phyloP scores from a whole-genome alignment of 768 basidiomycete genomes.

The Panaeolus papilionaceus region DNA sequence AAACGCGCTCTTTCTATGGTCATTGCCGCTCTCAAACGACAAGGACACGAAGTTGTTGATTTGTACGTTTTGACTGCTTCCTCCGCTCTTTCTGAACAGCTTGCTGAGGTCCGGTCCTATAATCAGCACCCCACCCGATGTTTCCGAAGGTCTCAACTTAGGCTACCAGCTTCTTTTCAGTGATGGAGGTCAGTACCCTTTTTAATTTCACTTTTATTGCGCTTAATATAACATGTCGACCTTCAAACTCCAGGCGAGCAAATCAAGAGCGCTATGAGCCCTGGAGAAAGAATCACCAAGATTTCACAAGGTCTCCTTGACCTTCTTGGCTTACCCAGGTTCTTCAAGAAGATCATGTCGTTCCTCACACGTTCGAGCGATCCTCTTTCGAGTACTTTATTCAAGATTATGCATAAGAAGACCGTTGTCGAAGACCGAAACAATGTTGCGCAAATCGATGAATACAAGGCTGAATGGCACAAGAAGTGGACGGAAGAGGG shows the following conservation, averaged over 20 bases:
- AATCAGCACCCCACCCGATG: conserved; percentile 48
- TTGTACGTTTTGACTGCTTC: conserved; percentile 48
- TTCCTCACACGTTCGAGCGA: conserved; percentile 43
- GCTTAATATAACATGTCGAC: conserved; percentile 16
- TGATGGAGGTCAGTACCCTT: conserved; percentile 52
- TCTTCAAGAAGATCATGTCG: conserved; percentile 51
- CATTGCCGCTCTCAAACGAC: conserved; percentile 54
- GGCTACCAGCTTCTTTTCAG: conserved; percentile 62
- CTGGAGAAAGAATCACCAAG: conserved; percentile 40
- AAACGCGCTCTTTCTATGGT: conserved; percentile 59
- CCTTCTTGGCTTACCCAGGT: conserved; percentile 42
- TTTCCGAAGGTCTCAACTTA: conserved; percentile 54
- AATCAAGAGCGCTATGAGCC: conserved; percentile 40
- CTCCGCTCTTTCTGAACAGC: conserved; percentile 9
- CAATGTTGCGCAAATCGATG: conserved; percentile 52
- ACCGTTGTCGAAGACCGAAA: conserved; percentile 55
- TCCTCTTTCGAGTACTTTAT: conserved; percentile 43
- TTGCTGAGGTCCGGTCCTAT: conserved; percentile 14
- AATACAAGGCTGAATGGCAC: conserved; percentile 52
- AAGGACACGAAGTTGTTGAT: conserved; percentile 69
- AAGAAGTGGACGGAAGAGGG: conserved; percentile 52
- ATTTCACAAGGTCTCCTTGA: conserved; percentile 37
- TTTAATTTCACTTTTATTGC: conserved; percentile 19
- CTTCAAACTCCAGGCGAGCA: conserved; percentile 46
- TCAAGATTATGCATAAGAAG: conserved; percentile 51